Evolutionary conservation across 768 basidiomycete genomes (phyloP).

Genomic region (Tylopilus sp.): DNA sequence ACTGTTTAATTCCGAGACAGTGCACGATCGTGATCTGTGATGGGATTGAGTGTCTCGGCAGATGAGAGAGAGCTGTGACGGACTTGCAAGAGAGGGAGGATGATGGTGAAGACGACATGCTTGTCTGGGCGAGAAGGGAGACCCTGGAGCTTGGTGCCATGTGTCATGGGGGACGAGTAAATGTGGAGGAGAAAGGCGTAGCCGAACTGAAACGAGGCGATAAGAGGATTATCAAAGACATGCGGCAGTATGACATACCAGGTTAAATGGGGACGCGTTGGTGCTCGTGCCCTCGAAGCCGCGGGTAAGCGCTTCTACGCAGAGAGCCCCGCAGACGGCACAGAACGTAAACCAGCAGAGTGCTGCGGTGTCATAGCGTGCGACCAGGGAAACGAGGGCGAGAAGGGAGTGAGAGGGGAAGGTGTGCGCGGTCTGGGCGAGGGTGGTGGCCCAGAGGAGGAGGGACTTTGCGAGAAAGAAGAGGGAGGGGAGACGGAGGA

Average conservation of each 20-base stretch:
- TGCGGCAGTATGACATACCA: constrained; percentile 45
- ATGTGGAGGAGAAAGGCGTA: constrained; percentile 76
- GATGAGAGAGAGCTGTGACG: constrained; percentile 12
- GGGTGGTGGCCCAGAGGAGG: constrained; percentile 53
- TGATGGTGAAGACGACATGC: constrained; percentile 68
- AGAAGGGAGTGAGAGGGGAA: constrained; percentile 37
- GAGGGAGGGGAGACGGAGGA: constrained; percentile 61
- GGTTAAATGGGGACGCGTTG: constrained; percentile 64
- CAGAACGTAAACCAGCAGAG: constrained; percentile 76
- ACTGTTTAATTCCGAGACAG: constrained; percentile 58
- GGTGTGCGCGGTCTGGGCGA: constrained; percentile 52
- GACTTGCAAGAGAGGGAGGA: constrained; percentile 72
- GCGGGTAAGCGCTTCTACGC: constrained; percentile 62
- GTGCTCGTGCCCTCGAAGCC: constrained; percentile 62
- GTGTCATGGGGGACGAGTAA: constrained; percentile 65
- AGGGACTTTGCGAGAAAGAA: constrained; percentile 58
- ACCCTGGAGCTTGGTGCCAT: constrained; percentile 39
- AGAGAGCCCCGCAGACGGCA: constrained; percentile 61
- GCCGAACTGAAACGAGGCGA: constrained; percentile 48
- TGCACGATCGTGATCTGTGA: constrained; percentile 61
- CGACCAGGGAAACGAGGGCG: constrained; percentile 43
- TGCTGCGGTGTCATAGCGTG: constrained; percentile 50
- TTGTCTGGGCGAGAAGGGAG: constrained; percentile 65
- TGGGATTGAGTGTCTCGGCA: not conserved
- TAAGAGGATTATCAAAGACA: not conserved